A percentile compares a stretch with the other conserved stretches of the same genome.
Evolutionary conservation across 805 yeast species (phyloP).

Genomic region (Yarrowia keelungensis): DNA sequence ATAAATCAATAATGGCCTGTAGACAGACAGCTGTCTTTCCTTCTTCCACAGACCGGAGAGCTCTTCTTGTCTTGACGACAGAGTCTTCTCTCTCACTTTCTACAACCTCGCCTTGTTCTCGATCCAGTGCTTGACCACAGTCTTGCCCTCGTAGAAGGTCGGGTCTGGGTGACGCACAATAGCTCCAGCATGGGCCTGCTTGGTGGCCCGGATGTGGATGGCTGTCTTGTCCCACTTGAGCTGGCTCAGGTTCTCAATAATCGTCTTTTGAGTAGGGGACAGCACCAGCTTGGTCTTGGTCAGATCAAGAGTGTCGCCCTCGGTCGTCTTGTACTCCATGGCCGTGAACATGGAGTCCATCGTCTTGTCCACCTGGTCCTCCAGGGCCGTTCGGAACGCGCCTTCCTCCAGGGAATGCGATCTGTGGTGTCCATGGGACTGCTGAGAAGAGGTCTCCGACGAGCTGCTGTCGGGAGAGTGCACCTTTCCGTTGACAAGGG

Average conservation of each 20-base stretch:
- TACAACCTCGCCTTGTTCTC: slow-evolving; percentile 51
- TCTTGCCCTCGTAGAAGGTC: slow-evolving; percentile 71
- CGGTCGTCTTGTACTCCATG: slow-evolving; percentile 36
- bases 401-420: slow-evolving; percentile 36
- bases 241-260: slow-evolving; percentile 63
- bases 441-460: background rate
- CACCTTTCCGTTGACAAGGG: slow-evolving; percentile 29
- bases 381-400: slow-evolving; percentile 48
- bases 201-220: slow-evolving; percentile 67
- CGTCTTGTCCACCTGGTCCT: slow-evolving; percentile 67
- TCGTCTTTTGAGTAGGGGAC: slow-evolving; percentile 54
- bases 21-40: background rate
- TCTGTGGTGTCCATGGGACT: slow-evolving; percentile 27
- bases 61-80: no score
- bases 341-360: slow-evolving; percentile 55
- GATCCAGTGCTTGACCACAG: slow-evolving; percentile 70
- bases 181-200: slow-evolving; percentile 80
- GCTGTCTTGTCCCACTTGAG: slow-evolving; percentile 76
- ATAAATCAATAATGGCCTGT: slow-evolving; percentile 24
- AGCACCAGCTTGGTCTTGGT: slow-evolving; percentile 34
- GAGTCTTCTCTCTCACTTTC: no score
- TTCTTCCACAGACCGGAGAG: slow-evolving; percentile 2
- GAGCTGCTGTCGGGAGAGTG: background rate
- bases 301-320: slow-evolving; percentile 32
- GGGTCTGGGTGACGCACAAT: slow-evolving; percentile 67